Evolutionary conservation across 352 stramenopile genomes (phyloP).

Genomic region (Peronospora farinosa): DNA sequence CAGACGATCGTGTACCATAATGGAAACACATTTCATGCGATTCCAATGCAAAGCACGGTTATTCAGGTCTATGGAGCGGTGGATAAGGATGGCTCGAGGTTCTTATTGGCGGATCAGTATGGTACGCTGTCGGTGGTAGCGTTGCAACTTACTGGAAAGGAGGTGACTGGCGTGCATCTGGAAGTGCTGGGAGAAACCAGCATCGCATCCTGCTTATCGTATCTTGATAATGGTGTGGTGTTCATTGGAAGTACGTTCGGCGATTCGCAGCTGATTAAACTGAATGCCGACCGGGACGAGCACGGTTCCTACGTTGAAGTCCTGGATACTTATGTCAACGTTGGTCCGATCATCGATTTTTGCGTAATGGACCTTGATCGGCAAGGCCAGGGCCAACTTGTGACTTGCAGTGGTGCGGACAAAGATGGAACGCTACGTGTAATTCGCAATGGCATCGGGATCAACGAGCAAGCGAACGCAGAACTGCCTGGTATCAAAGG

Average conservation of each 20-base stretch:
- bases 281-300: slow-evolving; percentile 75
- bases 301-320: slow-evolving; percentile 88
- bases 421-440: slow-evolving; percentile 94
- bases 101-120: slow-evolving; percentile 87
- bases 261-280: slow-evolving; percentile 94
- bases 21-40: slow-evolving; percentile 81
- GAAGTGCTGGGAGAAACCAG: slow-evolving; percentile 92
- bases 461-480: slow-evolving; percentile 93
- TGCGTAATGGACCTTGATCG: slow-evolving; percentile 93
- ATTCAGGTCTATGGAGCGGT: slow-evolving; percentile 87
- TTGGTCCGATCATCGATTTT: slow-evolving; percentile 98
- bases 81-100: slow-evolving; percentile 84
- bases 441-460: slow-evolving; percentile 98
- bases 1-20: slow-evolving; percentile 91
- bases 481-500: slow-evolving; percentile 96
- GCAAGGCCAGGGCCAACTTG: slow-evolving; percentile 92
- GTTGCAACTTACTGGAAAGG: slow-evolving; percentile 64
- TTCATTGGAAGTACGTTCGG: slow-evolving; percentile 93
- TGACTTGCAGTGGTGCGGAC: slow-evolving; percentile 94
- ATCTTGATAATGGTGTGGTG: slow-evolving; percentile 92
- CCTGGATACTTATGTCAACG: slow-evolving; percentile 95
- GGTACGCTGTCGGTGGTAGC: slow-evolving; percentile 85
- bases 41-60: slow-evolving; percentile 87
- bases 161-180: slow-evolving; percentile 81
- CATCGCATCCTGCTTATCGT: slow-evolving; percentile 87